Percentiles rank a stretch among this genome's conserved stretches.
Evolutionary conservation across 2,329 filamentous ascomycete species (phyloP).

Genomic region (Aspergillus jensenii): DNA sequence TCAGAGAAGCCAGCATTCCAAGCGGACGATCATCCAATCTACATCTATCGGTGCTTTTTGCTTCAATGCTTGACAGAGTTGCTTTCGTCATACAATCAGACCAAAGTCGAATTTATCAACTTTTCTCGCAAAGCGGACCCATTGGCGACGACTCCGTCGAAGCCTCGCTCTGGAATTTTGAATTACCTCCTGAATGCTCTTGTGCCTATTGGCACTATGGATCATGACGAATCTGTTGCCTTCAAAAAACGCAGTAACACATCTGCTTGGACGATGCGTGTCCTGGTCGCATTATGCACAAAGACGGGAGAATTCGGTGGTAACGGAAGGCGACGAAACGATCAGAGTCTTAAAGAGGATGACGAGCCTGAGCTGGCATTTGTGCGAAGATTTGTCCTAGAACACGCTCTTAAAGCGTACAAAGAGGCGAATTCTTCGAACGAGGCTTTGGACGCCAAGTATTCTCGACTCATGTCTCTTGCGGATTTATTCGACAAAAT

Average conservation of each 20-base stretch:
- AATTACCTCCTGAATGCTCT: conserved; percentile 90
- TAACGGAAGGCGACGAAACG: conserved; percentile 55
- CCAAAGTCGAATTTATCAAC: conserved; percentile 98
- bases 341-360: conserved; percentile 36
- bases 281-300: conserved; percentile 81
- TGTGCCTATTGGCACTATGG: conserved; percentile 63
- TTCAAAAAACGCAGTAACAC: conserved; percentile 85
- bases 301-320: conserved; percentile 78
- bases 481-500: conserved; percentile 92
- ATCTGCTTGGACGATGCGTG: conserved; percentile 79
- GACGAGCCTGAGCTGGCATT: conserved; percentile 65
- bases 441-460: conserved; percentile 81
- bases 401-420: conserved; percentile 88
- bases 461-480: conserved; percentile 81
- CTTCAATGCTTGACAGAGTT: conserved; percentile 90
- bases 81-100: conserved; percentile 85
- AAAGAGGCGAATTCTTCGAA: conserved; percentile 78
- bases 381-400: conserved; percentile 90
- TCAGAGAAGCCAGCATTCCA: conserved; percentile 75
- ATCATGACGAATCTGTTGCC: conserved; percentile 70
- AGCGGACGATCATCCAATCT: conserved; percentile 89
- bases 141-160: conserved; percentile 82
- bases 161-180: conserved; percentile 85
- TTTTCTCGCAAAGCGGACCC: conserved; percentile 90
- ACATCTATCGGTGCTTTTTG: conserved; percentile 93